A percentile compares a stretch with the other conserved stretches of the same genome.
phyloP scores from a whole-genome alignment of 345 rosid species.

The Populus tremula region DNA sequence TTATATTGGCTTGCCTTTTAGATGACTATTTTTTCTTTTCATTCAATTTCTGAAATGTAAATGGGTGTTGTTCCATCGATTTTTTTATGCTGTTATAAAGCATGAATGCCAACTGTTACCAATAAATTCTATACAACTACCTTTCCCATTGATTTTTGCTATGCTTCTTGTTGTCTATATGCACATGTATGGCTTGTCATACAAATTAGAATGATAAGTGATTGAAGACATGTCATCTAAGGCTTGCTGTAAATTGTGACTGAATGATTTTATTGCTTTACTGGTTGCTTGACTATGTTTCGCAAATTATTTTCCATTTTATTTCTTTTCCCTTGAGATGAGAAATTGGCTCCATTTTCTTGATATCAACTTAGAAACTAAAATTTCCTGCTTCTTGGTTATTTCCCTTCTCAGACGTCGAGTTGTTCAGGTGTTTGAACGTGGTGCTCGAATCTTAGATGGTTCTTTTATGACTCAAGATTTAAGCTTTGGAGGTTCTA shows the following conservation, averaged over 20 bases:
- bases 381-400: too few species aligned
- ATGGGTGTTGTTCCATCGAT: not conserved
- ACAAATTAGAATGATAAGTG: too few species aligned
- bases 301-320: too few species aligned
- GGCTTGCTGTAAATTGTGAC: too few species aligned
- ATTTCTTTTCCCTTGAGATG: too few species aligned
- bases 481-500: constrained; percentile 65
- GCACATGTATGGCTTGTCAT: not conserved
- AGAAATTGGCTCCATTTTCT: too few species aligned
- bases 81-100: not conserved
- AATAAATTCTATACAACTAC: not conserved
- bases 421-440: constrained; percentile 89
- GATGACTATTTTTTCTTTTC: not conserved
- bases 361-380: too few species aligned
- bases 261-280: too few species aligned
- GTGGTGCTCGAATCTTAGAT: constrained; percentile 88
- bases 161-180: not conserved
- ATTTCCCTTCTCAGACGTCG: constrained; percentile 56
- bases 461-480: constrained; percentile 97
- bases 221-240: too few species aligned
- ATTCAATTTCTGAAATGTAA: not conserved
- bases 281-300: too few species aligned
- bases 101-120: too few species aligned
- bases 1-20: not conserved
- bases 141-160: not conserved